Evolutionary conservation across 345 rosid genomes (phyloP), one percentile per base, ranked within the genome.

Genomic region (Linum tenue): DNA sequence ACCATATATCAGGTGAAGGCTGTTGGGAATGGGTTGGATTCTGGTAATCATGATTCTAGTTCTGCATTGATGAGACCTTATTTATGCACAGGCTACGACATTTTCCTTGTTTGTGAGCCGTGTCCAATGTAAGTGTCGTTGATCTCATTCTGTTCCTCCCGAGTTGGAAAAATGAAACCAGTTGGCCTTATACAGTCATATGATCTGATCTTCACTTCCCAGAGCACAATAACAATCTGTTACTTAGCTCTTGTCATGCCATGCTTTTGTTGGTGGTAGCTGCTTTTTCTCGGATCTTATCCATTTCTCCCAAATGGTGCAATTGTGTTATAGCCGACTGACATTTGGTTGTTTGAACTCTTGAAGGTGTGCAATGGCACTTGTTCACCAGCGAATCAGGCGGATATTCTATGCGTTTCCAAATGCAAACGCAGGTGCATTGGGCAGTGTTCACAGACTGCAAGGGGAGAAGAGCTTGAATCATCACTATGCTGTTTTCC

Each of bases 401-500:
- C 94, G 95, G 1, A 87, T 86, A 63, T 86, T 88, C 75, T 90
- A 78, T 35, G 90, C 88, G 57, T 77, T 85, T 59, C 91, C 87
- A 9, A 92, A 92, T 68, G 79, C 79, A 4, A 73, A 65, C 2
- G 84, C 86, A 1, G 94, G 98, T 3, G 87, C 89, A 2, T 64
- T 90, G 40, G 96, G 96, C 64, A 80, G 97, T 36, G 73, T 87
- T 78, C 80, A 86, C 65, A 86, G 91, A 38, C 77, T 87, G 5
- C 98, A 90, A 67, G 98, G 97, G 2, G 96, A 87, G 76, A 90
- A 81, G 73, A 85, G 97, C 81, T 81, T 90, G 74, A 92, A 90
- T 72, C 98, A 90, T 79, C 96, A 87, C 78, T 90, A 90, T 57
- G 98, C 97, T 8, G 97, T 85, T 65, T 92, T 90, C 85, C 82